Evolutionary conservation across 2,329 filamentous ascomycete species (phyloP).

Genomic region (Incumbomyces lentus): DNA sequence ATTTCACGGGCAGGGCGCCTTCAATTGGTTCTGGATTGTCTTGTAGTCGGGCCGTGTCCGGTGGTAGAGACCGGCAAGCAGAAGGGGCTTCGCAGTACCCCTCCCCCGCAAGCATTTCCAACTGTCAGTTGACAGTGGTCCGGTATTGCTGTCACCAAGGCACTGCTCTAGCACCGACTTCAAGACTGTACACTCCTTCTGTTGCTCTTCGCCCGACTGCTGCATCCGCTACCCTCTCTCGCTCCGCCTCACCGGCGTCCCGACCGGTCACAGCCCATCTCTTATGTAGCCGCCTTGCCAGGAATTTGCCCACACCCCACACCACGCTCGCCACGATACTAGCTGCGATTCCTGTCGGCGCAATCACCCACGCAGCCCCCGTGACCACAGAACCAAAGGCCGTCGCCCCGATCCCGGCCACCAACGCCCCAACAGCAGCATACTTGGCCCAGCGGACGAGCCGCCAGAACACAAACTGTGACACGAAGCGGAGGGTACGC

Average conservation of each 20-base stretch:
- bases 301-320: constrained; percentile 18
- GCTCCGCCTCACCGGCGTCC: constrained; percentile 13
- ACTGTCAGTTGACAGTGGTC: no score
- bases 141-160: constrained; percentile 11
- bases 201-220: constrained; percentile 5
- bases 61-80: no score
- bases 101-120: no score
- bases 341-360: constrained; percentile 17
- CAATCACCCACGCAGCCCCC: constrained; percentile 18
- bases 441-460: constrained; percentile 22
- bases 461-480: constrained; percentile 20
- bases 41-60: no score
- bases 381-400: constrained; percentile 16
- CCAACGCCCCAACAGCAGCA: constrained; percentile 15
- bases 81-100: no score
- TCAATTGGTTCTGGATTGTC: no score
- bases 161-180: constrained; percentile 15
- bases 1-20: no score
- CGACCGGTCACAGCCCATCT: constrained; percentile 16
- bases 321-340: constrained; percentile 16
- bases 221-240: constrained; percentile 12
- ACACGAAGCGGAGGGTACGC: constrained; percentile 15
- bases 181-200: constrained; percentile 14
- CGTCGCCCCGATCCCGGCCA: constrained; percentile 18
- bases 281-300: constrained; percentile 13